Percentiles rank a stretch among this genome's conserved stretches.
Conservation (phyloP, 768 basidiomycete genomes). For the Amanita brunnescens region DNA sequence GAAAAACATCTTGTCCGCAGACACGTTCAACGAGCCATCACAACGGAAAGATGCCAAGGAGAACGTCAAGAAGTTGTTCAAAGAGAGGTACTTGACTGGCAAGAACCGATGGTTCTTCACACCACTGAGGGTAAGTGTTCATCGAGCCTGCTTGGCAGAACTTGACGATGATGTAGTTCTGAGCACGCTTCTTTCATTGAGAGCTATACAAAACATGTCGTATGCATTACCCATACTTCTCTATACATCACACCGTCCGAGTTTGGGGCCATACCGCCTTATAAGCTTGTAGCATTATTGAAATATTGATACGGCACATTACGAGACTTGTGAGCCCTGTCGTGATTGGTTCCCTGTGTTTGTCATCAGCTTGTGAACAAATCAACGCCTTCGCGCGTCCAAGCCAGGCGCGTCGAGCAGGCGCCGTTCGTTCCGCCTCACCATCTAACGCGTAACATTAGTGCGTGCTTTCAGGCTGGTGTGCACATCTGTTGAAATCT, state of each 20-base stretch:
- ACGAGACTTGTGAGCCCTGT: too few species aligned
- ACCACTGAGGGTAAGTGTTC: conserved; percentile 57
- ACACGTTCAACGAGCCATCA: conserved; percentile 97
- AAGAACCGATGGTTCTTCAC: conserved; percentile 99
- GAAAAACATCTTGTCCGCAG: conserved; percentile 75
- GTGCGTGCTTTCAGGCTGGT: background rate
- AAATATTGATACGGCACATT: background rate
- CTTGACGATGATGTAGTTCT: background rate
- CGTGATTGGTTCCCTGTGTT: background rate
- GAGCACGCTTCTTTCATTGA: background rate
- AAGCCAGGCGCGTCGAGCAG: background rate
- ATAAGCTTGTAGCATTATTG: background rate
- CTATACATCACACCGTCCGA: background rate
- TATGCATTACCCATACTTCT: conserved; percentile 1
- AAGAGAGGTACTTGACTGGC: conserved; percentile 88
- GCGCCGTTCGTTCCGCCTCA: background rate
- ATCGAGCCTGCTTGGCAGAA: background rate
- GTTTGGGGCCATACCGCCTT: background rate
- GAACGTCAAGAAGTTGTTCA: conserved; percentile 90
- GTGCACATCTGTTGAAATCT: background rate
- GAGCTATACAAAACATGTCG: conserved; percentile 4
- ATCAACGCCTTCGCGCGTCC: background rate
- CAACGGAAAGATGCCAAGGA: conserved; percentile 95
- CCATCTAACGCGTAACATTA: background rate
- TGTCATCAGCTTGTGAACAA: background rate